Conservation (phyloP, 306 rosid species). For the Begonia fuchsioides region DNA sequence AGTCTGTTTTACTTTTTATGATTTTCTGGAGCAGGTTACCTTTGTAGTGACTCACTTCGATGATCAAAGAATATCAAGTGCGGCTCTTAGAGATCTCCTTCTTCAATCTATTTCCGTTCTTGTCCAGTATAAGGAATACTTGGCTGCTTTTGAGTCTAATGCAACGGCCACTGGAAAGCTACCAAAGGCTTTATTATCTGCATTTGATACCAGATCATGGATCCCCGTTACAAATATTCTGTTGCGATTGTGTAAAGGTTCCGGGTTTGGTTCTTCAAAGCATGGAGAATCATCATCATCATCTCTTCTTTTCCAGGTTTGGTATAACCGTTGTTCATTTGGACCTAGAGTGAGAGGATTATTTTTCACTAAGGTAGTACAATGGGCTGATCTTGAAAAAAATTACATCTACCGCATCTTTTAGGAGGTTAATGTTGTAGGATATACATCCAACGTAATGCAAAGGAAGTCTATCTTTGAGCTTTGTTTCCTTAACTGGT, state of each 20-base stretch:
- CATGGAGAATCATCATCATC: conserved; percentile 84
- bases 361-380: no score
- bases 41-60: conserved; percentile 89
- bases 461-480: no score
- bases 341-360: conserved; percentile 1
- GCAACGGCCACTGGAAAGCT: conserved; percentile 66
- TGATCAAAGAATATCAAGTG: conserved; percentile 88
- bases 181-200: conserved; percentile 76
- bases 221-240: conserved; percentile 84
- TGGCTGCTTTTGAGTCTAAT: conserved; percentile 75
- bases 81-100: conserved; percentile 89
- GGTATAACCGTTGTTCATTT: neutral
- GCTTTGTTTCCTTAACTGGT: no score
- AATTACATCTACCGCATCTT: no score
- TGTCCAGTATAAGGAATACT: conserved; percentile 79
- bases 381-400: no score
- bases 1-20: no score
- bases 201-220: conserved; percentile 97
- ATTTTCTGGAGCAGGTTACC: conserved; percentile 40
- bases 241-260: conserved; percentile 80
- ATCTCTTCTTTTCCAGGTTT: conserved; percentile 70
- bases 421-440: no score
- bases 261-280: conserved; percentile 80
- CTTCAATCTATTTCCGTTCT: conserved; percentile 89
- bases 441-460: no score